Conservation (phyloP, 495 filamentous ascomycete genomes). For the Podospora bellae-mahoneyi region DNA sequence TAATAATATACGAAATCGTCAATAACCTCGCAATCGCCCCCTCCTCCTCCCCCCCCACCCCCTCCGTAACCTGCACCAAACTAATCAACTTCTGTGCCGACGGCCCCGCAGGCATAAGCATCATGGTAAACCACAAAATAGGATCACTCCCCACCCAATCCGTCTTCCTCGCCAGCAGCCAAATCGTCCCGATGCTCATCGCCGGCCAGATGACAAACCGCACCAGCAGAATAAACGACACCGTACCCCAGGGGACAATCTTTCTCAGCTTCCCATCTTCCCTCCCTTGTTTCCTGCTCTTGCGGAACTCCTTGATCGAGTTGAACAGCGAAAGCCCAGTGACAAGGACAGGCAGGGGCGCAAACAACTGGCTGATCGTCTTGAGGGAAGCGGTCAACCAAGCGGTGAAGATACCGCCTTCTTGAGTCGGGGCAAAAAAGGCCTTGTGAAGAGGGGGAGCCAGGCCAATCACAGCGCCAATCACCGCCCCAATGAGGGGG, state of each 20-base stretch:
- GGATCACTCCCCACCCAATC: constrained; percentile 58
- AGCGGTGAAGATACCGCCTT: constrained; percentile 68
- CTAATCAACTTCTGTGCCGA: constrained; percentile 67
- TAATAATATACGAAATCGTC: constrained; percentile 38
- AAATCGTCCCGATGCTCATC: constrained; percentile 58
- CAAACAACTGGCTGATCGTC: constrained; percentile 68
- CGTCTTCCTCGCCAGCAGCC: constrained; percentile 58
- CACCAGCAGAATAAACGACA: constrained; percentile 49
- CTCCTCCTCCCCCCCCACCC: constrained; percentile 54
- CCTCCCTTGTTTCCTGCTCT: constrained; percentile 5
- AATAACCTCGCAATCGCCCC: constrained; percentile 68
- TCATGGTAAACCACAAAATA: constrained; percentile 72
- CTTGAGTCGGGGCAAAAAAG: constrained; percentile 60
- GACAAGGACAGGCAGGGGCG: constrained; percentile 66
- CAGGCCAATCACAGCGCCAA: constrained; percentile 62
- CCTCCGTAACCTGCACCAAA: constrained; percentile 60
- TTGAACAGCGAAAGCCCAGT: constrained; percentile 62
- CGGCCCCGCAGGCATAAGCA: constrained; percentile 74
- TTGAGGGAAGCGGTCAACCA: constrained; percentile 67
- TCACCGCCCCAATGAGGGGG: constrained; percentile 60
- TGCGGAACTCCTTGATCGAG: constrained; percentile 47
- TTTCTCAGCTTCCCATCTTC: constrained; percentile 12
- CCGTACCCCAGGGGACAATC: constrained; percentile 46
- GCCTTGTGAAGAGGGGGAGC: constrained; percentile 58
- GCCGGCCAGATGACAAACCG: constrained; percentile 31